Conservation (phyloP, 306 rosid species). For the Oemleria cerasiformis region DNA sequence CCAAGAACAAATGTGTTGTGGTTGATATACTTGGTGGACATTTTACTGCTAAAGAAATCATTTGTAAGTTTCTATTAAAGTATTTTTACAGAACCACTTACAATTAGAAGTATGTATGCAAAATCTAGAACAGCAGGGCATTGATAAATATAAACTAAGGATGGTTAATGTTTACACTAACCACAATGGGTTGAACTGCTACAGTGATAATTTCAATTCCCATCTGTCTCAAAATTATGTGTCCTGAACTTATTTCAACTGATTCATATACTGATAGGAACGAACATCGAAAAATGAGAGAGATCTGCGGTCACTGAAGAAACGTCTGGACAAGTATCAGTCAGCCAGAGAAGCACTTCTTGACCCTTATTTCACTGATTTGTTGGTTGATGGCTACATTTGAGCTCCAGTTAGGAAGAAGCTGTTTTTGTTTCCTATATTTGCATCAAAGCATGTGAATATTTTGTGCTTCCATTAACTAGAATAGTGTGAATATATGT, state of each 20-base stretch:
- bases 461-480: neutral
- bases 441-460: neutral
- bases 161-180: neutral
- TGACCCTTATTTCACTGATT: constrained; percentile 65
- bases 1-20: constrained; percentile 86
- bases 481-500: neutral
- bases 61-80: constrained; percentile 55
- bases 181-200: neutral
- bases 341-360: constrained; percentile 81
- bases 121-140: neutral
- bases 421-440: neutral
- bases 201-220: neutral
- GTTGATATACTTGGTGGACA: constrained; percentile 84
- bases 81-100: constrained; percentile 19
- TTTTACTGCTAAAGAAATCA: constrained; percentile 75
- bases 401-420: constrained; percentile 9
- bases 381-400: constrained; percentile 30
- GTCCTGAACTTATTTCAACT: neutral
- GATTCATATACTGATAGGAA: constrained; percentile 48
- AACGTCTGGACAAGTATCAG: constrained; percentile 64
- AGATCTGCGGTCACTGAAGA: constrained; percentile 85
- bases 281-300: constrained; percentile 73
- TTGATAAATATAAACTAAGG: no score
- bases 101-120: neutral
- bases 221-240: neutral